Percentiles rank a stretch among this genome's conserved stretches.
Conservation (phyloP, 257 asterid species). For the Penstemon eatonii region DNA sequence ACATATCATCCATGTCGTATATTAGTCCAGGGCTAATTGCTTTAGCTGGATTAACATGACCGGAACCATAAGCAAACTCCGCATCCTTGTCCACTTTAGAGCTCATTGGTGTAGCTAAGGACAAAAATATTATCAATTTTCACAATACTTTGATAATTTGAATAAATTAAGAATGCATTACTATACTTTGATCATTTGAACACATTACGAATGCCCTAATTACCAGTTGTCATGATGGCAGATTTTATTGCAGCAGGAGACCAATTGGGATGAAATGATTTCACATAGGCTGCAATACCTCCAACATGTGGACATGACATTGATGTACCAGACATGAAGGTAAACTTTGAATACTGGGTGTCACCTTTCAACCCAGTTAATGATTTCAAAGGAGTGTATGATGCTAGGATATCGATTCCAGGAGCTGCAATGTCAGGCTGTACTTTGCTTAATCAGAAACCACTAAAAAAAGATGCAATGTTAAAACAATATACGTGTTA, state of each 20-base stretch:
- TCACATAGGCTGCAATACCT: constrained; percentile 83
- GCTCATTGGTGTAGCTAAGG: constrained; percentile 68
- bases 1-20: constrained; percentile 72
- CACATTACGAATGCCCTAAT: not conserved
- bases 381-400: constrained; percentile 70
- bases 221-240: constrained; percentile 88
- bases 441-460: constrained; percentile 23
- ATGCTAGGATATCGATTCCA: constrained; percentile 86
- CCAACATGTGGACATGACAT: constrained; percentile 93
- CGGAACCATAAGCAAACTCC: constrained; percentile 84
- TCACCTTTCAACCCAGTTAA: constrained; percentile 78
- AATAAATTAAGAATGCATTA: too few relatives aligned
- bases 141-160: too few relatives aligned
- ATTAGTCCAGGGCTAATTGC: constrained; percentile 82
- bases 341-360: constrained; percentile 60
- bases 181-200: not conserved
- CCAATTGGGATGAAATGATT: constrained; percentile 81
- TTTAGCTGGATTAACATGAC: constrained; percentile 66
- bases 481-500: not conserved
- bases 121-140: not conserved
- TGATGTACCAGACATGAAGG: constrained; percentile 91
- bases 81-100: constrained; percentile 56
- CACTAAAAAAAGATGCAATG: not conserved
- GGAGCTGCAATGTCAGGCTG: constrained; percentile 96
- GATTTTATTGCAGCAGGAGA: constrained; percentile 88